Conservation (phyloP, 176 grass and related monocot genomes). For the Oryza rufipogon region DNA sequence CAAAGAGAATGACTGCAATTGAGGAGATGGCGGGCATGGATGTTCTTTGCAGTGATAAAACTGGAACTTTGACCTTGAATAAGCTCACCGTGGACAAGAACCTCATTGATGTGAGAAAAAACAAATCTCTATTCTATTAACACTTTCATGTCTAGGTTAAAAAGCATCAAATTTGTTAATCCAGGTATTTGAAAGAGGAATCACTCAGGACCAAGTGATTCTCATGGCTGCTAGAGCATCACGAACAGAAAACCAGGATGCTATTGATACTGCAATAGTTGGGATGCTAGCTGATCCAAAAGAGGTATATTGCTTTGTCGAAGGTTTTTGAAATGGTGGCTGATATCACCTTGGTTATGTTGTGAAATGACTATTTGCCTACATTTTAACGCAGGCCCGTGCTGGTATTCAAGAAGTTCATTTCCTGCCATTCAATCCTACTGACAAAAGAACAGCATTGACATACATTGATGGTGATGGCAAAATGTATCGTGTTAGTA, state of each 20-base stretch:
- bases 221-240: slow-evolving; percentile 83
- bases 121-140: background rate
- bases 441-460: slow-evolving; percentile 78
- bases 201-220: slow-evolving; percentile 64
- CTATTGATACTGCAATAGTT: slow-evolving; percentile 80
- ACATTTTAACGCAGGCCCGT: slow-evolving; percentile 50
- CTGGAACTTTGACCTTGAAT: slow-evolving; percentile 74
- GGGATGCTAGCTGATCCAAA: slow-evolving; percentile 83
- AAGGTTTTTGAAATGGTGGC: background rate
- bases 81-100: slow-evolving; percentile 80
- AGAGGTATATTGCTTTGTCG: slow-evolving; percentile 46
- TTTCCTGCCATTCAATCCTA: slow-evolving; percentile 84
- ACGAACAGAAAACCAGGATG: slow-evolving; percentile 81
- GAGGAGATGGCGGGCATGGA: slow-evolving; percentile 94
- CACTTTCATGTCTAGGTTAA: background rate
- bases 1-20: slow-evolving; percentile 91
- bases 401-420: slow-evolving; percentile 80
- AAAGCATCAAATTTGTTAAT: background rate
- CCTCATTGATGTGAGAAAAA: slow-evolving; percentile 55
- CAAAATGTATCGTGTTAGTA: slow-evolving; percentile 73
- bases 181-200: slow-evolving; percentile 66
- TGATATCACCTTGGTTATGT: background rate
- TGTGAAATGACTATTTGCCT: background rate
- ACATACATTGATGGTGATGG: slow-evolving; percentile 68
- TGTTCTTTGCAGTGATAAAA: slow-evolving; percentile 93